A percentile compares a stretch with the other conserved stretches of the same genome.
Evolutionary conservation across 1,284 basidiomycete species (phyloP).

Genomic region (Melanopsichium pennsylvanicum): DNA sequence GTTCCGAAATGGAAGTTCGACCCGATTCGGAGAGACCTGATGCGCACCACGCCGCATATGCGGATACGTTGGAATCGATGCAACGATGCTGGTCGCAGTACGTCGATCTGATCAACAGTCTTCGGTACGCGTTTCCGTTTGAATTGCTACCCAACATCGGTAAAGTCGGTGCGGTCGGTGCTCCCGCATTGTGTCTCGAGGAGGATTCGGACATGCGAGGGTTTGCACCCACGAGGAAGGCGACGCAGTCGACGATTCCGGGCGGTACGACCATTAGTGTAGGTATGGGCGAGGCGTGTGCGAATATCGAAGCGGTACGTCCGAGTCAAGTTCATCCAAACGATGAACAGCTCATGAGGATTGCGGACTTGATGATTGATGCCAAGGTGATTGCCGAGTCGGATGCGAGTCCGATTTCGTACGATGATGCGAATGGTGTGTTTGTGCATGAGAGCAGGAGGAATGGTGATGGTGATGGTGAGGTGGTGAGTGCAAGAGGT

Average conservation of each 20-base stretch:
- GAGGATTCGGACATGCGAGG: slow-evolving; percentile 91
- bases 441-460: slow-evolving; percentile 35
- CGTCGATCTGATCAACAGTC: slow-evolving; percentile 74
- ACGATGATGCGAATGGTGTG: slow-evolving; percentile 49
- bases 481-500: no score
- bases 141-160: slow-evolving; percentile 71
- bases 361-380: slow-evolving; percentile 83
- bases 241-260: slow-evolving; percentile 56
- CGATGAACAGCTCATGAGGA: slow-evolving; percentile 91
- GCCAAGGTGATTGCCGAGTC: slow-evolving; percentile 73
- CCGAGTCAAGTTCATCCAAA: slow-evolving; percentile 80
- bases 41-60: slow-evolving; percentile 56
- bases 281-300: slow-evolving; percentile 47
- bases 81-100: slow-evolving; percentile 76
- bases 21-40: slow-evolving; percentile 23
- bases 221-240: slow-evolving; percentile 80
- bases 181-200: slow-evolving; percentile 73
- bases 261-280: slow-evolving; percentile 36
- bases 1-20: slow-evolving; percentile 24
- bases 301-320: slow-evolving; percentile 27
- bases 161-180: slow-evolving; percentile 62
- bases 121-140: slow-evolving; percentile 77
- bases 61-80: slow-evolving; percentile 55
- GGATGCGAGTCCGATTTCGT: slow-evolving; percentile 66
- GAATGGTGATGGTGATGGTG: background rate